Evolutionary conservation across 495 filamentous ascomycete species (phyloP), one percentile per base, ranked within the genome.

Genomic region (Penicillium tannophilum): DNA sequence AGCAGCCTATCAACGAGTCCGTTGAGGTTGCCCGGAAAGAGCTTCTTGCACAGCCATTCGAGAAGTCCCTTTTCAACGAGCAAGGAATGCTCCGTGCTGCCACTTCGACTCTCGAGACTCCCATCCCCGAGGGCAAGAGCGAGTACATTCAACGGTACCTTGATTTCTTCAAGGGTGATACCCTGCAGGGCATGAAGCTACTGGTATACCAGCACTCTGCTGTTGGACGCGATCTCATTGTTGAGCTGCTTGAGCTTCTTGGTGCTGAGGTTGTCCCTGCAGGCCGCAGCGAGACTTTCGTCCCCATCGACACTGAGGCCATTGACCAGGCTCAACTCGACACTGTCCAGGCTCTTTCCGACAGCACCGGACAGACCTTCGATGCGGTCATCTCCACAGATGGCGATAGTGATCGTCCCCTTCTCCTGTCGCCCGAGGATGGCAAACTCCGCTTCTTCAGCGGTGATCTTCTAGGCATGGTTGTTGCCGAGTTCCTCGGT

Each of bases 271-370:
- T 68, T 14, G 50, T 50, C 33, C 57, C 67, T 16, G 58, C 55
- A 5, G 67, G 67, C 3, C 65, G 64, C 41, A 70, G 67, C 36
- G 64, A 70, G 16, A 67, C 60, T 7, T 70, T 70, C 28, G 60
- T 70, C 9, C 67, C 67, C 4, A 70, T 68, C 45, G 67, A 70
- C 33, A 70, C 67, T 1, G 67, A 70, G 52, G 67, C 67, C n/a
- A 70, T 70, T 31, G 67, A 67, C 36, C 58, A 67, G 17, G 62
- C 64, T 12, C 65, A 67, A 23, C 62, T 70, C 9, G 56, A 63
- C 49, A 63, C 63, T 0, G 24, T 70, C 12, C 65, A 67, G 31
- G 28, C 19, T 11, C 52, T 68, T 16, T 63, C 51, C 44, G 54
- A 59, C 45, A 36, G 42, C 35, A 59, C 62, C 3, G 67, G 67